Evolutionary conservation across 2,329 filamentous ascomycete genomes (phyloP).

Genomic region (Neonectria ditissima): DNA sequence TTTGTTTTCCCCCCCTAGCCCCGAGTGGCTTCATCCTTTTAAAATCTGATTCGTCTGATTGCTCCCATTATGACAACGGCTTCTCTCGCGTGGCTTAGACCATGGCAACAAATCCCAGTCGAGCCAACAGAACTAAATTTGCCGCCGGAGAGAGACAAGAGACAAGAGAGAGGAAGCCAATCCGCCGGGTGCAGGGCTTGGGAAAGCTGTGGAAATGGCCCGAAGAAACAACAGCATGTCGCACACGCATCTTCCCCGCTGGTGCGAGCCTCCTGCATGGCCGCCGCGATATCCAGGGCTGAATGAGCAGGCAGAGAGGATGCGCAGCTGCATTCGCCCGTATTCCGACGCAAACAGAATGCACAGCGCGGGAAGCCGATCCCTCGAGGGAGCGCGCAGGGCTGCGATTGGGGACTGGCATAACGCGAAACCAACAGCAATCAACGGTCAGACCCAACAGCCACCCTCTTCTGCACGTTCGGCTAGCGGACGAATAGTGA

Average conservation of each 20-base stretch:
- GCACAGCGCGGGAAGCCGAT: background rate
- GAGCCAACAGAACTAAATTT: background rate
- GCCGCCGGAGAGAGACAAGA: constrained; percentile 8
- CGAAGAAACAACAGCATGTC: background rate
- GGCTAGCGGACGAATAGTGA: constrained; percentile 32
- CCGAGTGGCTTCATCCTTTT: background rate
- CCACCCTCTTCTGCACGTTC: constrained; percentile 28
- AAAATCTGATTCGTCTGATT: constrained; percentile 10
- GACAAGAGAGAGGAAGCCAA: too few relatives aligned
- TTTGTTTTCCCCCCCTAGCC: background rate
- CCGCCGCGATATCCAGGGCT: constrained; percentile 3
- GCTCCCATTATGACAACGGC: background rate
- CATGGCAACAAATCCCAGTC: background rate
- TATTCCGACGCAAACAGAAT: constrained; percentile 1
- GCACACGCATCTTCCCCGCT: constrained; percentile 13
- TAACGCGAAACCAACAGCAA: constrained; percentile 5
- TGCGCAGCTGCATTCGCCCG: constrained; percentile 4
- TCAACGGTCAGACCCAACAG: constrained; percentile 18
- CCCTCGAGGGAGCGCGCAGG: background rate
- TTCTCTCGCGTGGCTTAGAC: constrained; percentile 6
- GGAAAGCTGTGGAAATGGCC: background rate
- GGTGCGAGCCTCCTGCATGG: constrained; percentile 17
- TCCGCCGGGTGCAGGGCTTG: background rate
- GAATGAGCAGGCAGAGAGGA: background rate
- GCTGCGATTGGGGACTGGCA: constrained; percentile 5